These are phyloP conservation scores for Daldinia bambusicola DNA, from an alignment of 495 filamentous ascomycete genomes.

Conservation along the genomic window DNA sequence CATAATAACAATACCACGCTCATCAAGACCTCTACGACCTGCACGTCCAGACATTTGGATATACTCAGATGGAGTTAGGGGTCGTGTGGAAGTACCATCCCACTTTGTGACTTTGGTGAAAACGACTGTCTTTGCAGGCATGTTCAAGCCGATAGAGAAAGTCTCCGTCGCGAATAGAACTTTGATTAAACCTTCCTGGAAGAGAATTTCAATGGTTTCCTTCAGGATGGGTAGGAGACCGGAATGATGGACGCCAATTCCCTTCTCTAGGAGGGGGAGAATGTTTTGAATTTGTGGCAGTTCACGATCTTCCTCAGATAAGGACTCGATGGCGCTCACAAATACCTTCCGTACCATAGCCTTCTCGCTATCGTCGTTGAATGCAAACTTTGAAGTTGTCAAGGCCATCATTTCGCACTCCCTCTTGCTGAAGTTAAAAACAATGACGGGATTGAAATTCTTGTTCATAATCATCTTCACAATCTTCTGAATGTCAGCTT, in stretches of 20 bases:
- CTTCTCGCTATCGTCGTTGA: conserved; percentile 97
- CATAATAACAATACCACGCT: conserved; percentile 98
- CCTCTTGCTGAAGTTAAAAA: conserved; percentile 98
- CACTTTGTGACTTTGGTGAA: conserved; percentile 97
- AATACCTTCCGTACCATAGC: conserved; percentile 95
- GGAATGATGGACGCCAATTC: conserved; percentile 97
- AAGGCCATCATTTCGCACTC: conserved; percentile 90
- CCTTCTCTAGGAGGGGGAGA: conserved; percentile 85
- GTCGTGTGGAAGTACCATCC: conserved; percentile 82
- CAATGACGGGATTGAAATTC: conserved; percentile 95
- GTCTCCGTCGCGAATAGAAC: conserved; percentile 98
- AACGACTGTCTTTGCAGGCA: conserved; percentile 98
- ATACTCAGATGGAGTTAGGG: conserved; percentile 94
- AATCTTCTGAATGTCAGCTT: conserved; percentile 93
- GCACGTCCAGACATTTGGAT: conserved; percentile 98
- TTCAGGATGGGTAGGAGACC: conserved; percentile 95
- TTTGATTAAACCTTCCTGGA: conserved; percentile 98
- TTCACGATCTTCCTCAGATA: conserved; percentile 89
- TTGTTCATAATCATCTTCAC: conserved; percentile 98
- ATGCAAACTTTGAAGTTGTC: conserved; percentile 84
- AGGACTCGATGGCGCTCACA: conserved; percentile 83
- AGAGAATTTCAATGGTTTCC: conserved; percentile 98
- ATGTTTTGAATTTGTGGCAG: conserved; percentile 93
- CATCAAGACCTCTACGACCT: conserved; percentile 95
- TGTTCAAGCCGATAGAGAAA: conserved; percentile 98